Evolutionary conservation across 2,329 filamentous ascomycete species (phyloP), one percentile per base, ranked within the genome.

Genomic region (Fusarium torreyae): DNA sequence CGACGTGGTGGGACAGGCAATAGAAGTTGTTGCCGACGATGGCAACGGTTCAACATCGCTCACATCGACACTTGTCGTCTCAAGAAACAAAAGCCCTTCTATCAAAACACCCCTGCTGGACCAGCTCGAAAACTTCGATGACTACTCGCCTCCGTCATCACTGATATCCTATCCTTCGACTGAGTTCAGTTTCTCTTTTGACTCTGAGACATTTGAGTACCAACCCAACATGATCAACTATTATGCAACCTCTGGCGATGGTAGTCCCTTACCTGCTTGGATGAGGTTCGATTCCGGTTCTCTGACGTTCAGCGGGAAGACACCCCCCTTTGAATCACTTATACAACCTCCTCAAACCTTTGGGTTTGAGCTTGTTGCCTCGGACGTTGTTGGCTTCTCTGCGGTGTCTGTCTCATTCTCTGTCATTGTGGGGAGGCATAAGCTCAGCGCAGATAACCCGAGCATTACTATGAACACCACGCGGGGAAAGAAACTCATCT

Each of bases 181-280:
- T 7, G 71, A 79, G 6, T 89, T 91, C 77, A 78, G 78, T 7
- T 88, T 89, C 65, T 75, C 78, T 3, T 88, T 91, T 67, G 81
- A 85, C 44, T 70, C 75, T 7, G 80, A 87, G 18, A 93, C 91
- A 0, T 97, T 97, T 77, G 82, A 82, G n/a, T 80, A 86, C 42
- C 81, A 83, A 5, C 79, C 79, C 5, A 80, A 82, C 11, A 81
- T 80, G 17, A 84, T 90, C 51, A 88, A 89, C 60, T 97, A 94
- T 78, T 95, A 96, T 76, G 92, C 93, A 10, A 89, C 91, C 5
- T 91, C 92, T 6, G 85, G 84, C 7, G 87, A 95, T 74, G 92
- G 92, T 74, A 92, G 92, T n/a, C 94, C 94, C 36, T 81, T 97
- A 36, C 94, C 94, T 20, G 90, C 93, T 1, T 97, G 94, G 94